These are phyloP conservation scores for Ceratocystis colombiana DNA, from an alignment of 2,329 filamentous ascomycete genomes.

Conservation along the genomic window DNA sequence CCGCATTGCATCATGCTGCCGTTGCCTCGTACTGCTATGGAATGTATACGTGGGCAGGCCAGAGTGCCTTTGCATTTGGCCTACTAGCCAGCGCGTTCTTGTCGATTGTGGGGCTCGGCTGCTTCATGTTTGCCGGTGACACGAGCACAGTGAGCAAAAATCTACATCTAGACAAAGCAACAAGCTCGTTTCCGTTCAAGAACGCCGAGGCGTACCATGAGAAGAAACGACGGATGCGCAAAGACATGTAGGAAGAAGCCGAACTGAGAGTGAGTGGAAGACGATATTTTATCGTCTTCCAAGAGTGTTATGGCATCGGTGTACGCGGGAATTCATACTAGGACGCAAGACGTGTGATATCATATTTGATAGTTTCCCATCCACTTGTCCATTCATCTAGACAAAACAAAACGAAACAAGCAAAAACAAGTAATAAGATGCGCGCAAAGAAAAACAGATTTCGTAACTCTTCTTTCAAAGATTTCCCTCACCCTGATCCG, in stretches of 20 bases:
- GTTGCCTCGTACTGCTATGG: slow-evolving; percentile 59
- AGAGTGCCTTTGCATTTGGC: slow-evolving; percentile 51
- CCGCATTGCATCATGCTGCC: slow-evolving; percentile 53
- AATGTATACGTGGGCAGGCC: slow-evolving; percentile 48
- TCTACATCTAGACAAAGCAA: slow-evolving; percentile 35
- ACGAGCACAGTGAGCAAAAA: slow-evolving; percentile 34
- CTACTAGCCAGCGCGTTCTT: slow-evolving; percentile 47
- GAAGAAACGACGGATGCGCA: slow-evolving; percentile 35
- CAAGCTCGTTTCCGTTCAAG: slow-evolving; percentile 35
- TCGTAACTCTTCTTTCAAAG: not conserved
- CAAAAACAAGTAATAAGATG: no score
- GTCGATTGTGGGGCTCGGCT: slow-evolving; percentile 43
- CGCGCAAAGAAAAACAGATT: no score
- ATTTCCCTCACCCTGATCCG: not conserved
- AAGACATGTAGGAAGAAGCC: slow-evolving; percentile 13
- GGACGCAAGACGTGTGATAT: no score
- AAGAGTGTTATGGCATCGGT: not conserved
- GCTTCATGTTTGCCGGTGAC: slow-evolving; percentile 35
- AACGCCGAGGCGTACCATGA: slow-evolving; percentile 34
- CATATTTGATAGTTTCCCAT: no score
- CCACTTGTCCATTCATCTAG: no score
- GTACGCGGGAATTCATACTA: not conserved
- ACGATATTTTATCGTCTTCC: no score
- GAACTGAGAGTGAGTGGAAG: not conserved
- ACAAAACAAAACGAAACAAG: no score